Base-by-base conservation (phyloP, 2,329 filamentous ascomycete species). In the Fusarium falciforme region DNA sequence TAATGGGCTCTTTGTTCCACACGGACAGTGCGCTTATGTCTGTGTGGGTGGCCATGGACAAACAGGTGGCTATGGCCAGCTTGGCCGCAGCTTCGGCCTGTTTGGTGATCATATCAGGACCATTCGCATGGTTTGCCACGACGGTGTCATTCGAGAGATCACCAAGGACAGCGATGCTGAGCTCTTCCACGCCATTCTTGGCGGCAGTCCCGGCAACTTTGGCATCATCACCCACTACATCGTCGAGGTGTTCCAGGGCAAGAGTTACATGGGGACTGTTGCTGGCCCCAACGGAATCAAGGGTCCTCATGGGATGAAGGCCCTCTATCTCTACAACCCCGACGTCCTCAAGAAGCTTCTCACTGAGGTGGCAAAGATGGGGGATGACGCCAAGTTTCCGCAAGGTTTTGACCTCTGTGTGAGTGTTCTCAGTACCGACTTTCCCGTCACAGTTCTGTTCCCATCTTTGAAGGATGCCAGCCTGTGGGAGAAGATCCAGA, bases 101-200 rank as follows among this genome's bases (percentile, higher is more conserved):
- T 85, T 83, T 4, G 88, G 87, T 3, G 89, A 90, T 71, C 86
- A 89, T 63, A 84, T 87, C 5, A 75, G 88, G 1, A 82, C 85
- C 11, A 82, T 85, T 61, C 82, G 87, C 42, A 84, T 88, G 1
- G 80, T 90, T 2, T 85, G 85, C 31, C 84, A 84, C 0, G 79
- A 83, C 11, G 89, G 89, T 0, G 66, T 81, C 8, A 78, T 86
- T 36, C 77, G 86, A 2, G 84, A 83, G 4, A 83, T 89, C 6
- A 86, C 83, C 22, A 85, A 82, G 20, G 76, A 82, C 77, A 83
- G 12, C 84, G 40, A 91, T 58, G 74, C 84, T 0, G 89, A 91
- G 36, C 82, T 91, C 1, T 91, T 89, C 78, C 91, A 87, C 84
- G 89, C 89, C 1, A 82, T 90, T 7, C 82, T 86, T 6, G 89